Percentiles rank a stretch among this genome's conserved stretches.
phyloP scores from a whole-genome alignment of 164 flowering plant species.

The Tetracentron sinense region DNA sequence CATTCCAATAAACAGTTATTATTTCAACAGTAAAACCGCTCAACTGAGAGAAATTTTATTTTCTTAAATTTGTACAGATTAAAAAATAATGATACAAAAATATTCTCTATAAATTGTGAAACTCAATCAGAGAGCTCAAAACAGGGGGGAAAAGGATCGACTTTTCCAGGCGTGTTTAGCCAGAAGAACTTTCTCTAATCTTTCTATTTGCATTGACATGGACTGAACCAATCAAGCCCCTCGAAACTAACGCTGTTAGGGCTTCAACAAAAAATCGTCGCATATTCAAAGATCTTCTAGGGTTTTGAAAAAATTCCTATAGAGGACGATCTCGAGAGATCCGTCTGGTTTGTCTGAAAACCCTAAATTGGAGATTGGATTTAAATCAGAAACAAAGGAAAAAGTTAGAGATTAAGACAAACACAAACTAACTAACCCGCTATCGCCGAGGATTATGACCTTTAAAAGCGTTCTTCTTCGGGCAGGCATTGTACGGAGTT shows the following conservation, averaged over 20 bases:
- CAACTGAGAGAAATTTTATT: no score
- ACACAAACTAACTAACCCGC: constrained; percentile 49
- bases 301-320: constrained; percentile 2
- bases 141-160: no score
- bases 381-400: background rate
- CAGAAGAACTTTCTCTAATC: no score
- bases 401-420: background rate
- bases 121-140: no score
- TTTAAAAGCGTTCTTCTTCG: constrained; percentile 77
- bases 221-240: background rate
- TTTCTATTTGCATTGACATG: background rate
- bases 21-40: background rate
- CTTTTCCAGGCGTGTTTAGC: no score
- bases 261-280: background rate
- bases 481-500: constrained; percentile 48
- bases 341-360: constrained; percentile 2
- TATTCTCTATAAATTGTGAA: no score
- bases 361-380: constrained; percentile 3
- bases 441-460: constrained; percentile 93
- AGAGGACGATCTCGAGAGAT: constrained; percentile 8
- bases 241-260: background rate
- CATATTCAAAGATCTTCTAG: background rate
- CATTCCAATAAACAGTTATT: background rate
- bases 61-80: no score
- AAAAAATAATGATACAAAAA: no score